These are phyloP conservation scores for Termitomyces sp. DNA, from an alignment of 1,284 basidiomycete species.

Conservation along the genomic window DNA sequence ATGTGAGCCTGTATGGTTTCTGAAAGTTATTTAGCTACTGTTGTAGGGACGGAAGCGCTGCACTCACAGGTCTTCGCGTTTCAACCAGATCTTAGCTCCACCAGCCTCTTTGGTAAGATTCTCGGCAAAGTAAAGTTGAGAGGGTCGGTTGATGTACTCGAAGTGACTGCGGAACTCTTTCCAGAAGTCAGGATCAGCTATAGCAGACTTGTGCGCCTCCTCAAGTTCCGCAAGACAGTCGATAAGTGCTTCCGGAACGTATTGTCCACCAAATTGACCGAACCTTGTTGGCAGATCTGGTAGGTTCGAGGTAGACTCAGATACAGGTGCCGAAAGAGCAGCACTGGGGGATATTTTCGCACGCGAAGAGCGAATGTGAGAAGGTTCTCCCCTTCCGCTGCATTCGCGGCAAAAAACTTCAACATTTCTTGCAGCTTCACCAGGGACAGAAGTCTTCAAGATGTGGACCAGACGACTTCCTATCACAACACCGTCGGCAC, in stretches of 20 bases:
- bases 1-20: conserved; percentile 95
- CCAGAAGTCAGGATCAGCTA: conserved; percentile 89
- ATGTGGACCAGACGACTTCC: conserved; percentile 83
- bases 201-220: conserved; percentile 82
- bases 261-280: conserved; percentile 95
- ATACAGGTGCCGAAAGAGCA: conserved; percentile 22
- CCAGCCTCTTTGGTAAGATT: conserved; percentile 73
- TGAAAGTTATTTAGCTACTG: conserved; percentile 21
- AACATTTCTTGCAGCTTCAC: conserved; percentile 54
- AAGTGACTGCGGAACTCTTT: conserved; percentile 88
- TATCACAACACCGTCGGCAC: conserved; percentile 93
- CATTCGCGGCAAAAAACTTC: conserved; percentile 74
- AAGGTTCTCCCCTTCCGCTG: conserved; percentile 51
- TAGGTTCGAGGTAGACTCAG: conserved; percentile 29
- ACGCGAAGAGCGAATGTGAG: conserved; percentile 26
- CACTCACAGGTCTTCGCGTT: conserved; percentile 88
- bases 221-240: conserved; percentile 91
- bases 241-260: conserved; percentile 92
- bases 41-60: background rate
- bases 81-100: conserved; percentile 96
- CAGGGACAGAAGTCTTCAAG: conserved; percentile 63
- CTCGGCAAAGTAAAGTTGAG: conserved; percentile 71
- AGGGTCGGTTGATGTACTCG: conserved; percentile 85
- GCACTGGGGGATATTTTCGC: conserved; percentile 25
- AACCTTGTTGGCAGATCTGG: conserved; percentile 77